These are phyloP conservation scores for Spergularia bocconei DNA, from an alignment of 148 eudicot genomes.

Conservation along the genomic window DNA sequence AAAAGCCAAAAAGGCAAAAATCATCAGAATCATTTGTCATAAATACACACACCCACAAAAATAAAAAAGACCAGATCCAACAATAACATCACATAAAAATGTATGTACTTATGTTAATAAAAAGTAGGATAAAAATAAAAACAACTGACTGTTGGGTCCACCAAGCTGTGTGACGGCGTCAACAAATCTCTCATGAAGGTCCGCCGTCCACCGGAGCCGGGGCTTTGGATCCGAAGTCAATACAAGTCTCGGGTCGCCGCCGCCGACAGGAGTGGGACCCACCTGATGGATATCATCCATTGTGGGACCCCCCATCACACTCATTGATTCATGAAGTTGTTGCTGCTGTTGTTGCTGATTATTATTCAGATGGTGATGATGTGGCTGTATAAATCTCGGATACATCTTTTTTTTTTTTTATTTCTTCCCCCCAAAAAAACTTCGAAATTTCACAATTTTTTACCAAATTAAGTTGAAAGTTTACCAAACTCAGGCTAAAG, in stretches of 20 bases:
- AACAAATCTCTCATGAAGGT: conserved; percentile 81
- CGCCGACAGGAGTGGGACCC: conserved; percentile 19
- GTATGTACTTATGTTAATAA: neutral
- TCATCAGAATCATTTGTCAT: neutral
- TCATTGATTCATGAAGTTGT: conserved; percentile 32
- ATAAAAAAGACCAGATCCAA: conserved; percentile 14
- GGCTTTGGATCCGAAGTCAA: conserved; percentile 81
- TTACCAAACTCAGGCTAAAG: neutral
- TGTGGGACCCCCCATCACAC: conserved; percentile 29
- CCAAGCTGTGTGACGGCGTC: conserved; percentile 93
- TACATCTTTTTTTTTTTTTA: conserved; percentile 29
- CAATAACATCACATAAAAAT: neutral
- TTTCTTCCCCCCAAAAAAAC: no score
- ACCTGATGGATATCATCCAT: conserved; percentile 38
- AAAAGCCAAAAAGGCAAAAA: neutral
- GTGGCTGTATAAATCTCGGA: conserved; percentile 46
- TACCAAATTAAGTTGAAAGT: neutral
- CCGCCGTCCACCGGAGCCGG: conserved; percentile 80
- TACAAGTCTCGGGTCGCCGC: conserved; percentile 58
- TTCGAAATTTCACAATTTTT: neutral
- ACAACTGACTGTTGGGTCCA: conserved; percentile 63
- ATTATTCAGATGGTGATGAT: conserved; percentile 14
- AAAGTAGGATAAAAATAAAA: neutral
- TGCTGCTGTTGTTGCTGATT: conserved; percentile 19
- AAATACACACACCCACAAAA: neutral